Conservation (phyloP, 139 green algal genomes). For the Micractinium sp. region DNA sequence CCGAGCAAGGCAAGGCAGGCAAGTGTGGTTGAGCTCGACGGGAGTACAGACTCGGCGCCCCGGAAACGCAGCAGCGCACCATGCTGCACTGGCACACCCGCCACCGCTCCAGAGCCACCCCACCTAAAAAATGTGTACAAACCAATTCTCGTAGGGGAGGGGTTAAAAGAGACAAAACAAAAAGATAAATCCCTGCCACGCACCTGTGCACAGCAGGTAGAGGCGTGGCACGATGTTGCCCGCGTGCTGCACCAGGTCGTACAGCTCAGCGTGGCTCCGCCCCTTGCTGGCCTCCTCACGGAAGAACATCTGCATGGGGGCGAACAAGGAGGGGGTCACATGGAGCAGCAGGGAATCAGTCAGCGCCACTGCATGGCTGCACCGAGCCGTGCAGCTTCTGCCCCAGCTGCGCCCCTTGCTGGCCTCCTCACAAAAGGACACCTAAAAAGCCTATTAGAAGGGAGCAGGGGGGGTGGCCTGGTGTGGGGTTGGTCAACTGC, state of each 20-base stretch:
- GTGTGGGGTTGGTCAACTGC: too few relatives aligned
- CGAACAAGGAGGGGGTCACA: not conserved
- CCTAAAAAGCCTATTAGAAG: too few relatives aligned
- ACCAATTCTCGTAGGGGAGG: too few relatives aligned
- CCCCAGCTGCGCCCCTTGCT: conserved; percentile 68
- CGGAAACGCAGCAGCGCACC: conserved; percentile 90
- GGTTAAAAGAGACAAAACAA: too few relatives aligned
- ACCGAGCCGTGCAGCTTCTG: conserved; percentile 96
- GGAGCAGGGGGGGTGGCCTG: too few relatives aligned
- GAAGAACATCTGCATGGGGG: conserved; percentile 75
- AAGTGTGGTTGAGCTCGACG: conserved; percentile 45
- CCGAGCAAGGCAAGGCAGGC: not conserved
- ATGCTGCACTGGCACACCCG: too few relatives aligned
- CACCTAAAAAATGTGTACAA: too few relatives aligned
- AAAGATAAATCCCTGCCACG: too few relatives aligned
- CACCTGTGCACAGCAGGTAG: conserved; percentile 90
- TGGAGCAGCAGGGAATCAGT: too few relatives aligned
- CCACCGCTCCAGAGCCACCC: too few relatives aligned
- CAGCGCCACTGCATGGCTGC: too few relatives aligned
- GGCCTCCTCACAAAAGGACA: conserved; percentile 84
- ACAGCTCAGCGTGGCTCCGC: conserved; percentile 81
- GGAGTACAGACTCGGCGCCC: conserved; percentile 68
- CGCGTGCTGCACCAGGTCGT: conserved; percentile 96
- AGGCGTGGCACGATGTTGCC: conserved; percentile 96
- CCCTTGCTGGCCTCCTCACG: conserved; percentile 78